Percentiles rank a stretch among this genome's conserved stretches.
Conservation (phyloP, 1,284 basidiomycete genomes). For the Pseudomicrostroma phylloplanum region DNA sequence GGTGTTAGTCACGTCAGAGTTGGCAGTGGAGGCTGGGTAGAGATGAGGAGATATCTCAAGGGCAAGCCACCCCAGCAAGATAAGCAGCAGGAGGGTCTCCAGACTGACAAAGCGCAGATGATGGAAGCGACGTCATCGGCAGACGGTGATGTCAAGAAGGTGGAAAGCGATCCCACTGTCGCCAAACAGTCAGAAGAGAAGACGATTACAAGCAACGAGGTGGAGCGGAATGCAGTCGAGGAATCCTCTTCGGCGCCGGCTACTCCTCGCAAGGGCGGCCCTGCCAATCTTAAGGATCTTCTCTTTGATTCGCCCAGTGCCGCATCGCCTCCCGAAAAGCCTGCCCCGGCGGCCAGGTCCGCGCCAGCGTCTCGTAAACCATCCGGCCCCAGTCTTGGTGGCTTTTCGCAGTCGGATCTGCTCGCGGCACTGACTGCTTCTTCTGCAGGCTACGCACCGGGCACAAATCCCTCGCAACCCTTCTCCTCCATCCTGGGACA, state of each 20-base stretch:
- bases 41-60: slow-evolving; percentile 38
- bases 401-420: slow-evolving; percentile 31
- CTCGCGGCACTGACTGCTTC: slow-evolving; percentile 33
- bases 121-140: not conserved
- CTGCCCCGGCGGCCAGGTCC: not conserved
- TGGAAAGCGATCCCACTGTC: not conserved
- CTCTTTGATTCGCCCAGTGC: not conserved
- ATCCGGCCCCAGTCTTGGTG: slow-evolving; percentile 10
- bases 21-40: slow-evolving; percentile 40
- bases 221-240: not conserved
- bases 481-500: slow-evolving; percentile 43
- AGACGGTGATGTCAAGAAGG: not conserved
- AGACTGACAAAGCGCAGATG: slow-evolving; percentile 1
- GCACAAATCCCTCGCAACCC: slow-evolving; percentile 20
- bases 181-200: not conserved
- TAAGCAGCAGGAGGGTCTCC: not conserved
- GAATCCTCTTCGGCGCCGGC: not conserved
- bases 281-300: not conserved
- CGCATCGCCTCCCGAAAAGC: not conserved
- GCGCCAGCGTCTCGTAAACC: slow-evolving; percentile 3
- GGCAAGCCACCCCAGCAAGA: slow-evolving; percentile 7
- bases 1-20: slow-evolving; percentile 42
- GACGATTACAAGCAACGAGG: not conserved
- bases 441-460: slow-evolving; percentile 7
- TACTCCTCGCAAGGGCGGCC: not conserved